phyloP scores from a whole-genome alignment of 768 basidiomycete species.

The Boletus edulis region DNA sequence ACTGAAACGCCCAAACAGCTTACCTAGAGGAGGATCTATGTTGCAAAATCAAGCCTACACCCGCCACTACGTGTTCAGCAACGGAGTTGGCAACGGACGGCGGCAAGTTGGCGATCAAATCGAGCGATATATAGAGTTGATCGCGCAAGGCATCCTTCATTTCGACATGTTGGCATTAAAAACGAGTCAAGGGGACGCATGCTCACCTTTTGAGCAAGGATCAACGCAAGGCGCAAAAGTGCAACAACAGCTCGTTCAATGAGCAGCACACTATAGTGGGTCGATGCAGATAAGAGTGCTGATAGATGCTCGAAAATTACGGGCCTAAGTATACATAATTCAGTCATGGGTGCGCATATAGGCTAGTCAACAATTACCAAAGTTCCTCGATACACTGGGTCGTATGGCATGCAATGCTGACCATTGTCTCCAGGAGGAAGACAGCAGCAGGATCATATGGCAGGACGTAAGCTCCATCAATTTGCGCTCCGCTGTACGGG shows the following conservation, averaged over 20 bases:
- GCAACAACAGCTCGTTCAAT: conserved; percentile 94
- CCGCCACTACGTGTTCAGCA: conserved; percentile 88
- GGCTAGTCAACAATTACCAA: conserved; percentile 54
- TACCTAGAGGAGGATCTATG: conserved; percentile 69
- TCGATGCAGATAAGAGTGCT: conserved; percentile 69
- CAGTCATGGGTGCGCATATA: background rate
- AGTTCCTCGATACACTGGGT: conserved; percentile 80
- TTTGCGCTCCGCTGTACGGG: conserved; percentile 32
- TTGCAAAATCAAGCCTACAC: conserved; percentile 76
- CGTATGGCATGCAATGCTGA: conserved; percentile 79
- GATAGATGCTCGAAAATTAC: conserved; percentile 93
- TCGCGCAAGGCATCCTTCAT: conserved; percentile 77
- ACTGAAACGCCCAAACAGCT: background rate
- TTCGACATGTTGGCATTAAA: background rate
- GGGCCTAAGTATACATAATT: conserved; percentile 59
- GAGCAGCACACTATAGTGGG: conserved; percentile 83
- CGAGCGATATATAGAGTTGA: conserved; percentile 92
- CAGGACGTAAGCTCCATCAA: conserved; percentile 52
- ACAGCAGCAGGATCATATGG: conserved; percentile 96
- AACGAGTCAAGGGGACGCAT: background rate
- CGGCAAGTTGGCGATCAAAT: conserved; percentile 81
- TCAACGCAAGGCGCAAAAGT: conserved; percentile 77
- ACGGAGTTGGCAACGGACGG: conserved; percentile 74
- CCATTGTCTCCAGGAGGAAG: conserved; percentile 93
- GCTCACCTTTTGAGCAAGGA: conserved; percentile 75